Conservation (phyloP, 108 stramenopile species). For the Skeletonema tropicum region DNA sequence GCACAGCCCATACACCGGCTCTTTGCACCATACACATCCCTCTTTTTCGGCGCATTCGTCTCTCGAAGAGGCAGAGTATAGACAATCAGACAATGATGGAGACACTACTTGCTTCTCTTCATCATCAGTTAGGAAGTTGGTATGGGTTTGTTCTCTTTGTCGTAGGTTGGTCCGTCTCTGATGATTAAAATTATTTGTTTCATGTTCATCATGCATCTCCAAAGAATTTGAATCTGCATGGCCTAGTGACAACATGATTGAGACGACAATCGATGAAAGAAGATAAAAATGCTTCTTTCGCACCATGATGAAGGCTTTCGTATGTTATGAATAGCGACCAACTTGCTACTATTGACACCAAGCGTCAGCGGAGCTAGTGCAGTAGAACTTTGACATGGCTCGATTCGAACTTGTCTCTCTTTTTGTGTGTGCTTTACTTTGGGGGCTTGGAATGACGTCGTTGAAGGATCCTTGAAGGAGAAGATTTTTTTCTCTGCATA, state of each 20-base stretch:
- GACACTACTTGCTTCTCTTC: not conserved
- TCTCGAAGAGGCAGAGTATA: constrained; percentile 25
- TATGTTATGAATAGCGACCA: too few species aligned
- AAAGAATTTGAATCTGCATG: not conserved
- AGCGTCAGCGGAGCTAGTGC: too few species aligned
- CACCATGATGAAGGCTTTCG: not conserved
- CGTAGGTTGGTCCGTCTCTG: not conserved
- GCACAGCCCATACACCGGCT: constrained; percentile 40
- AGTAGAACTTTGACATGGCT: too few species aligned
- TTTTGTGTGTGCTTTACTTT: too few species aligned
- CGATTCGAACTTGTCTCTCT: too few species aligned
- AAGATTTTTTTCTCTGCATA: too few species aligned
- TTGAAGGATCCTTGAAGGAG: too few species aligned
- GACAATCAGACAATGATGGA: constrained; percentile 30
- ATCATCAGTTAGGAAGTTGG: not conserved
- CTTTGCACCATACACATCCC: constrained; percentile 41
- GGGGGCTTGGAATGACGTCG: too few species aligned
- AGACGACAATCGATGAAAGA: not conserved
- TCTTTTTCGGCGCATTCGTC: constrained; percentile 20
- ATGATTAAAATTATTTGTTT: not conserved
- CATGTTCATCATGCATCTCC: not conserved
- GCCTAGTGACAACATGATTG: not conserved
- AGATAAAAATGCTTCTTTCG: not conserved
- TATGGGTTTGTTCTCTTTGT: not conserved
- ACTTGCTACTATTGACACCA: too few species aligned